phyloP scores from a whole-genome alignment of 2,329 filamentous ascomycete species.

The Cladobotryum protrusum region DNA sequence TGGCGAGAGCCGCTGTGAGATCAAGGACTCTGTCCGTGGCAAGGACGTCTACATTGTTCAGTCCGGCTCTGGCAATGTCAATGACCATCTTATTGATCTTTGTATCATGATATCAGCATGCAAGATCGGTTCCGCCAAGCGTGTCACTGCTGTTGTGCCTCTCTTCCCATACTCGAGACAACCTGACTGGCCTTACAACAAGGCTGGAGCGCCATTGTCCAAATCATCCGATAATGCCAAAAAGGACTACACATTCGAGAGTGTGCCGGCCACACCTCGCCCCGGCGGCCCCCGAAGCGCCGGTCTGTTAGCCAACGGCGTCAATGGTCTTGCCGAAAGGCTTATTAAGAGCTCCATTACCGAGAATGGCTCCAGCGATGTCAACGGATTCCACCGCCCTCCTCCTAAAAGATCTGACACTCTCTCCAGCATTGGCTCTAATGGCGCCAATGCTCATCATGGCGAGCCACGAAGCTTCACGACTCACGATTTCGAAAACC shows the following conservation, averaged over 20 bases:
- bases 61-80: slow-evolving; percentile 85
- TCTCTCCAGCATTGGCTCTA: slow-evolving; percentile 27
- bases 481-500: slow-evolving; percentile 60
- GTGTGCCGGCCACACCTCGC: slow-evolving; percentile 77
- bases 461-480: slow-evolving; percentile 47
- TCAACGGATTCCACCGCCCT: slow-evolving; percentile 28
- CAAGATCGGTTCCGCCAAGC: slow-evolving; percentile 85
- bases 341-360: slow-evolving; percentile 61
- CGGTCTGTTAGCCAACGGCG: slow-evolving; percentile 56
- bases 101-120: slow-evolving; percentile 98
- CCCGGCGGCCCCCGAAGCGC: slow-evolving; percentile 63
- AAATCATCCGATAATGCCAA: slow-evolving; percentile 52
- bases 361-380: slow-evolving; percentile 31
- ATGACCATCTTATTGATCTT: slow-evolving; percentile 93
- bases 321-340: slow-evolving; percentile 63
- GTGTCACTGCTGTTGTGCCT: slow-evolving; percentile 89
- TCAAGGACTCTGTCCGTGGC: slow-evolving; percentile 90
- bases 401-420: slow-evolving; percentile 30
- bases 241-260: slow-evolving; percentile 81
- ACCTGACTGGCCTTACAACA: slow-evolving; percentile 95
- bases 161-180: slow-evolving; percentile 96
- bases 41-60: slow-evolving; percentile 99
- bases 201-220: slow-evolving; percentile 79
- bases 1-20: slow-evolving; percentile 91
- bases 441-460: slow-evolving; percentile 31